Base-by-base conservation (phyloP, 139 green algal genomes). In the Chloropicon primus region DNA sequence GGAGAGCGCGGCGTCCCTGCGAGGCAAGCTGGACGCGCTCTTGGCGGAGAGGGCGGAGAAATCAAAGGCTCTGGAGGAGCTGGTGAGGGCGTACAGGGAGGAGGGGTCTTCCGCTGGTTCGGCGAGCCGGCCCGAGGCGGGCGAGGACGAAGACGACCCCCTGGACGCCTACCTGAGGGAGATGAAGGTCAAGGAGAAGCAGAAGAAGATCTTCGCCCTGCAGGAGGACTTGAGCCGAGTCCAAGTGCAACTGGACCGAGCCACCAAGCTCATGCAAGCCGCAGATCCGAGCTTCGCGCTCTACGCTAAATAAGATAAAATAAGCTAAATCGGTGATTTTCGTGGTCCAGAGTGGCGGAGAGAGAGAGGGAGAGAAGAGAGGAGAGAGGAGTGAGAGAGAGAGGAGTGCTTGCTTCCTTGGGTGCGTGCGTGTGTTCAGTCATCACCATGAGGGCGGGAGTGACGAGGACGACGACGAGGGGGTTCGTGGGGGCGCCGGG, bases 91-190 rank as follows among this genome's bases (percentile, higher is more conserved):
- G 41, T 62, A 62, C 41, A 5, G 41, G 41, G 41, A 62, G 41
- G 41, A 17, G 10, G 10, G 5, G 41, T 62, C n/a, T 72, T 22
- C 21, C 21, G 53, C 21, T 23, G 53, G 53, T 23, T 21, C 21
- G 21, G 53, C 23, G 17, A 27, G 71, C 71, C 5, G 24, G 17
- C 5, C 17, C 71, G 71, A 27, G 71, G 23, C 23, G 5, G 5
- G 71, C 71, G 5, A 21, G 26, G 80, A 3, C 22, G 80, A 17
- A 24, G 82, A 80, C 27, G 90, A 95, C 77, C 81, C 82, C 5
- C 71, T 95, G 62, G 91, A 95, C 73, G 90, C 86, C 0, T 95
- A 93, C 79, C 94, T 95, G 91, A 82, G 21, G 0, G 80, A 83
- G 29, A 86, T 94, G 77, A 80, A 73, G 1, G 77, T 54, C 21